Percentiles rank a stretch among this genome's conserved stretches.
phyloP scores from a whole-genome alignment of 2,329 filamentous ascomycete species.

The Apiospora sp. region DNA sequence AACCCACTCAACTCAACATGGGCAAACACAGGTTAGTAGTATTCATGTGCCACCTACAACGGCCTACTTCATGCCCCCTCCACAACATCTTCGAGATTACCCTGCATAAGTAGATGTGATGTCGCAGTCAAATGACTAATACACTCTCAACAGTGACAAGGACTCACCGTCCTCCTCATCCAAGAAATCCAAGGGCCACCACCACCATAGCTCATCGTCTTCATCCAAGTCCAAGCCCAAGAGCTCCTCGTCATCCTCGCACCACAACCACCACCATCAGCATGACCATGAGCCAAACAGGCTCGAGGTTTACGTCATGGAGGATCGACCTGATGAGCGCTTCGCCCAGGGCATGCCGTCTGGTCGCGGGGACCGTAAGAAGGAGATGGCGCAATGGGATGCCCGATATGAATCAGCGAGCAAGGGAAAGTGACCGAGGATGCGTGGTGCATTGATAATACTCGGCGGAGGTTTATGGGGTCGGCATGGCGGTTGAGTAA shows the following conservation, averaged over 20 bases:
- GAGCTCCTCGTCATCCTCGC: not conserved
- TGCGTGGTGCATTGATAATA: not conserved
- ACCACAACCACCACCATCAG: not conserved
- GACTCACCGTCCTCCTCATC: not conserved
- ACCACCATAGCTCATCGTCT: not conserved
- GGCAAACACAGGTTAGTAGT: not conserved
- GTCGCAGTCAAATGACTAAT: not conserved
- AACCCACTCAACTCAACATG: not conserved
- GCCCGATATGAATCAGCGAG: not conserved
- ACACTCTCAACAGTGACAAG: not conserved
- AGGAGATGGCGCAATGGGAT: constrained; percentile 16
- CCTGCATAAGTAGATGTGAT: not conserved
- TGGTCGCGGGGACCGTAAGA: not conserved
- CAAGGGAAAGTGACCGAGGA: not conserved
- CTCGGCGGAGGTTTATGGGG: not conserved
- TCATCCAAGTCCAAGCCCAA: not conserved
- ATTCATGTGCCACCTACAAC: not conserved
- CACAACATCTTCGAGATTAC: too few species aligned
- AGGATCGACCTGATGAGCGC: not conserved
- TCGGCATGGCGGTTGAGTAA: not conserved
- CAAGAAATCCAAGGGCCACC: not conserved
- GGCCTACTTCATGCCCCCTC: not conserved
- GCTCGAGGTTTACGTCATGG: not conserved
- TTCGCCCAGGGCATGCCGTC: constrained; percentile 7
- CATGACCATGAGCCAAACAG: not conserved